These are phyloP conservation scores for Pterocarpus macrocarpus DNA, from an alignment of 306 rosid genomes.

Conservation along the genomic window DNA sequence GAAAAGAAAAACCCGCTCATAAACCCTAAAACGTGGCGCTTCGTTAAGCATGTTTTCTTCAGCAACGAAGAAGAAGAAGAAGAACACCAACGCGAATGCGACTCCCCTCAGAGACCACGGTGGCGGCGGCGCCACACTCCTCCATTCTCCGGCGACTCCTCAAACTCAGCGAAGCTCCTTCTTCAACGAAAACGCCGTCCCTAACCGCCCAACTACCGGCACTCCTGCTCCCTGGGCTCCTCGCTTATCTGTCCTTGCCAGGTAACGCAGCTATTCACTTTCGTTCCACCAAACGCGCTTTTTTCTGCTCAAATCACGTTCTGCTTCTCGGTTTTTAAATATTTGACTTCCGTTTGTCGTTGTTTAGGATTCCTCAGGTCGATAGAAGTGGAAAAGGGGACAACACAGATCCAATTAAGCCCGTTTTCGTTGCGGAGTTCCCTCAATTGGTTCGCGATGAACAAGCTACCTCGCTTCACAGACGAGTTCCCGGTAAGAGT, in stretches of 20 bases:
- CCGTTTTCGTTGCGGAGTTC: conserved; percentile 90
- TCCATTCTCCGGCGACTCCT: conserved; percentile 75
- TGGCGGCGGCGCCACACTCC: conserved; percentile 23
- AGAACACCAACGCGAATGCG: conserved; percentile 64
- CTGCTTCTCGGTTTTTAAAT: conserved; percentile 7
- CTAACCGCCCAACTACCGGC: conserved; percentile 85
- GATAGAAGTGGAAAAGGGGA: conserved; percentile 68
- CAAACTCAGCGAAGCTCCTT: background rate
- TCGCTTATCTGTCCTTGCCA: conserved; percentile 90
- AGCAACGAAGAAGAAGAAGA: conserved; percentile 72
- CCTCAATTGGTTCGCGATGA: conserved; percentile 81
- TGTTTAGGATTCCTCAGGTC: conserved; percentile 70
- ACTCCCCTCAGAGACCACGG: conserved; percentile 47
- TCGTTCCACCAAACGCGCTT: background rate
- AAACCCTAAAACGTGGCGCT: conserved; percentile 42
- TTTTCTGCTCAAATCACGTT: background rate
- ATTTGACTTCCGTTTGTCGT: conserved; percentile 7
- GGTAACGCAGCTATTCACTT: conserved; percentile 49
- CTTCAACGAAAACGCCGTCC: conserved; percentile 53
- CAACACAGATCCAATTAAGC: conserved; percentile 62
- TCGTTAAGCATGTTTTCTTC: conserved; percentile 74
- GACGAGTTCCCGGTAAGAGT: conserved; percentile 65
- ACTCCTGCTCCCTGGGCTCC: conserved; percentile 99
- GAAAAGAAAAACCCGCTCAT: conserved; percentile 42
- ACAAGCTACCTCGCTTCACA: conserved; percentile 68